Evolutionary conservation across 352 stramenopile genomes (phyloP).

Genomic region (Globisporangium sylvaticum): DNA sequence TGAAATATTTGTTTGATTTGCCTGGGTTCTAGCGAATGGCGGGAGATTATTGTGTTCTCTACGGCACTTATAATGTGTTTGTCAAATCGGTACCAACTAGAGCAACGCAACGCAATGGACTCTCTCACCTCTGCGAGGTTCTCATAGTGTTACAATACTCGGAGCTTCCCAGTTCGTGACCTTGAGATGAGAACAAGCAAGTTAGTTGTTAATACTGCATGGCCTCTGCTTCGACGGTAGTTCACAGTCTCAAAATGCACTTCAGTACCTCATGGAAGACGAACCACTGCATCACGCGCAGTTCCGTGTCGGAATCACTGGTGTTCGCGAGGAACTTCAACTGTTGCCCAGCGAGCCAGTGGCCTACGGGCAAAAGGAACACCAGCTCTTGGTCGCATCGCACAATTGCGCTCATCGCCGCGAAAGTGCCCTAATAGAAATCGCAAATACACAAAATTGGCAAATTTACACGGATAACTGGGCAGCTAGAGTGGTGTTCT

Average conservation of each 20-base stretch:
- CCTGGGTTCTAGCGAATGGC: background rate
- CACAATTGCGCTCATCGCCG: slow-evolving; percentile 17
- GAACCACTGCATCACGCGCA: slow-evolving; percentile 14
- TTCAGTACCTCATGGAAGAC: slow-evolving; percentile 17
- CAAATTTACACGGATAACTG: no score
- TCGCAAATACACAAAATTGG: background rate
- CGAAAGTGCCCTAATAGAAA: slow-evolving; percentile 10
- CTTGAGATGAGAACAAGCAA: background rate
- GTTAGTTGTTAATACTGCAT: background rate
- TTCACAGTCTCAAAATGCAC: background rate
- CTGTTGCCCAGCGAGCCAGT: slow-evolving; percentile 27
- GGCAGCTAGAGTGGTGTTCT: background rate
- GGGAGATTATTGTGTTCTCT: background rate
- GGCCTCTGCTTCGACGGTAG: no score
- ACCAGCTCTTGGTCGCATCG: slow-evolving; percentile 15
- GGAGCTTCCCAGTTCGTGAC: background rate
- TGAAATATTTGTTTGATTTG: background rate
- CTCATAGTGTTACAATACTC: background rate
- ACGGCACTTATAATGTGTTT: background rate
- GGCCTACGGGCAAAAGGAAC: slow-evolving; percentile 20
- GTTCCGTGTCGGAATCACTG: slow-evolving; percentile 1
- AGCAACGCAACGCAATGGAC: background rate
- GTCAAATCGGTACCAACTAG: background rate
- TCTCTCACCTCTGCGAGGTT: background rate
- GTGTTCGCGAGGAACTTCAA: slow-evolving; percentile 7